Evolutionary conservation across 2,329 filamentous ascomycete species (phyloP).

Genomic region (Fusarium buxicola): DNA sequence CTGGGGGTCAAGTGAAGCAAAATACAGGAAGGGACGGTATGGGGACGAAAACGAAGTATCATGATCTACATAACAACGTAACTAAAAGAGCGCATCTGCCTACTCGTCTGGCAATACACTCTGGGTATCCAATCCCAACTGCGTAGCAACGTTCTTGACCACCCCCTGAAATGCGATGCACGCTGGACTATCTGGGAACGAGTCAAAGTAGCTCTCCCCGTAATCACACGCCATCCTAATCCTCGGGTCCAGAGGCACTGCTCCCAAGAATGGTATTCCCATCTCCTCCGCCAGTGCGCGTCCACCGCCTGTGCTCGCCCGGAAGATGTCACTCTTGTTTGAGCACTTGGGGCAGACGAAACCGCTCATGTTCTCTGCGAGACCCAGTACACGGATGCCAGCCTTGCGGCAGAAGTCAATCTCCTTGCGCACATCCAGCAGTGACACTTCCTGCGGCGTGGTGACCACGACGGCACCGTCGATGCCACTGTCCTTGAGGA

Average conservation of each 20-base stretch:
- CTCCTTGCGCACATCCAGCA: constrained; percentile 95
- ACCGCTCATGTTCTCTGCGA: constrained; percentile 98
- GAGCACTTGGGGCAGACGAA: constrained; percentile 96
- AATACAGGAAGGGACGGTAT: constrained; percentile 1
- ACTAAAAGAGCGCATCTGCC: constrained; percentile 17
- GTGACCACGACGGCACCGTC: constrained; percentile 94
- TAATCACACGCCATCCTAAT: constrained; percentile 98
- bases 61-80: constrained; percentile 35
- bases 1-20: constrained; percentile 41
- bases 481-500: constrained; percentile 90
- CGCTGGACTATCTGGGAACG: constrained; percentile 92
- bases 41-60: constrained; percentile 17
- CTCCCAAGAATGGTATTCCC: constrained; percentile 87
- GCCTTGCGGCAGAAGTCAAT: constrained; percentile 98
- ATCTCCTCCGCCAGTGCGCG: constrained; percentile 84
- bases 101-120: constrained; percentile 58
- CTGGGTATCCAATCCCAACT: constrained; percentile 72
- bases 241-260: constrained; percentile 90
- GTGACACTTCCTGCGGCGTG: constrained; percentile 91
- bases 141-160: constrained; percentile 75
- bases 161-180: constrained; percentile 84
- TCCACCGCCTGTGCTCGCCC: constrained; percentile 90
- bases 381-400: constrained; percentile 84
- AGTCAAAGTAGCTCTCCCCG: constrained; percentile 96
- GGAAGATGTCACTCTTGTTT: constrained; percentile 86